Evolutionary conservation across 1,139 yeast genomes (phyloP).

Genomic region (Saccharomyces hybrid): DNA sequence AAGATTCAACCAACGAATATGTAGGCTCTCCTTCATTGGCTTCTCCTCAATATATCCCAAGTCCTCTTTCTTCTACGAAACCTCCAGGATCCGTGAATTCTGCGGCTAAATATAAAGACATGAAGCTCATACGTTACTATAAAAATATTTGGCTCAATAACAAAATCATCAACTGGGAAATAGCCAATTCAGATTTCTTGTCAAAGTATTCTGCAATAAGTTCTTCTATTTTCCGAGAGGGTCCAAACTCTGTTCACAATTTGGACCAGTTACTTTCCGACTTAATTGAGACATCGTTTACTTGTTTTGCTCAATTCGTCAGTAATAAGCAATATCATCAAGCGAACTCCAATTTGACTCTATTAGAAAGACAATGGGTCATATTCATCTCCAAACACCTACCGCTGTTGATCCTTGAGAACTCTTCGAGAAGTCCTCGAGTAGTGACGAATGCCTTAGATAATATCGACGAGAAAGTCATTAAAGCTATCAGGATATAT

Average conservation of each 20-base stretch:
- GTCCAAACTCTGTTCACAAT: constrained; percentile 9
- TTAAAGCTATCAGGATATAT: constrained; percentile 29
- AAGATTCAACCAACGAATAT: constrained; percentile 13
- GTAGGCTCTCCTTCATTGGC: constrained; percentile 26
- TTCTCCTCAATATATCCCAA: constrained; percentile 27
- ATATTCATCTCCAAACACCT: constrained; percentile 28
- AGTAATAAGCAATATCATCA: constrained; percentile 31
- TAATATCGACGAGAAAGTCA: constrained; percentile 28
- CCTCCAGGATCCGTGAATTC: constrained; percentile 13
- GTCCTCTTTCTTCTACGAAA: constrained; percentile 19
- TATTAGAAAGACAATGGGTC: constrained; percentile 30
- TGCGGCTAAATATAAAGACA: constrained; percentile 21
- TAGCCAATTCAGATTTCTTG: constrained; percentile 21
- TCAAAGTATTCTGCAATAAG: constrained; percentile 25
- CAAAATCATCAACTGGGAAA: constrained; percentile 27
- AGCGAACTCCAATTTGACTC: constrained; percentile 23
- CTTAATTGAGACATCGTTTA: constrained; percentile 29
- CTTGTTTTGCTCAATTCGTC: constrained; percentile 32
- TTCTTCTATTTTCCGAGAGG: constrained; percentile 15
- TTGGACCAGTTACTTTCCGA: constrained; percentile 22
- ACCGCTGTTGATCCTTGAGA: constrained; percentile 24
- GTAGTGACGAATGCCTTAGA: constrained; percentile 23
- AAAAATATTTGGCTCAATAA: constrained; percentile 31
- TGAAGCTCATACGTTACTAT: constrained; percentile 28
- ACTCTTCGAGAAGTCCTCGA: constrained; percentile 21